A percentile compares a stretch with the other conserved stretches of the same genome.
Conservation (phyloP, 306 rosid genomes). For the Fragaria vesca region DNA sequence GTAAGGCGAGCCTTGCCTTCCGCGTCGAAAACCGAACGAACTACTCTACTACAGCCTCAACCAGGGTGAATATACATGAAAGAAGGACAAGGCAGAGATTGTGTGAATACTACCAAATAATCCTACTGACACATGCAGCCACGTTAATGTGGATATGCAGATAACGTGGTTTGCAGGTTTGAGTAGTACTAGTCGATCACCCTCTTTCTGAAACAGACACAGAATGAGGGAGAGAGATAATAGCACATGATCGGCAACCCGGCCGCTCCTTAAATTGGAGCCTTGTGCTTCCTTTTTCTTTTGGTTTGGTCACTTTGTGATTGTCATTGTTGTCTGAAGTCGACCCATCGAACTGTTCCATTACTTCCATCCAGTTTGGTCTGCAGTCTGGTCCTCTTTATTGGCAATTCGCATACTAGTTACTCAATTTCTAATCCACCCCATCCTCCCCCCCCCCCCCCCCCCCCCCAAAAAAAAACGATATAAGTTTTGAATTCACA, state of each 20-base stretch:
- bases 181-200: neutral
- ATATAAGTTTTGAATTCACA: neutral
- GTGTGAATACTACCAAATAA: neutral
- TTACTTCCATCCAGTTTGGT: neutral
- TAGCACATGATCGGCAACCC: neutral
- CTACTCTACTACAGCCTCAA: too few species aligned
- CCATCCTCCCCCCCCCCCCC: neutral
- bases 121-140: neutral
- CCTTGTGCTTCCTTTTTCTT: neutral
- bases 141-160: neutral
- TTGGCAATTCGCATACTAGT: neutral
- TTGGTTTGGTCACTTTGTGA: neutral
- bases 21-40: too few species aligned
- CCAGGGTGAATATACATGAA: too few species aligned
- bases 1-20: too few species aligned
- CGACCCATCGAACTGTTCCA: neutral
- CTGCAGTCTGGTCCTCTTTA: neutral
- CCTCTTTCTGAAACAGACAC: neutral
- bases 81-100: too few species aligned
- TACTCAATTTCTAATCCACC: neutral
- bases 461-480: neutral
- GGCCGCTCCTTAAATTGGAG: conserved; percentile 42
- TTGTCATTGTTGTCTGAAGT: neutral
- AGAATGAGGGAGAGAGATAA: neutral
- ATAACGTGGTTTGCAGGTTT: neutral